These are phyloP conservation scores for Candida loeiensis DNA, from an alignment of 805 yeast species.

Conservation along the genomic window DNA sequence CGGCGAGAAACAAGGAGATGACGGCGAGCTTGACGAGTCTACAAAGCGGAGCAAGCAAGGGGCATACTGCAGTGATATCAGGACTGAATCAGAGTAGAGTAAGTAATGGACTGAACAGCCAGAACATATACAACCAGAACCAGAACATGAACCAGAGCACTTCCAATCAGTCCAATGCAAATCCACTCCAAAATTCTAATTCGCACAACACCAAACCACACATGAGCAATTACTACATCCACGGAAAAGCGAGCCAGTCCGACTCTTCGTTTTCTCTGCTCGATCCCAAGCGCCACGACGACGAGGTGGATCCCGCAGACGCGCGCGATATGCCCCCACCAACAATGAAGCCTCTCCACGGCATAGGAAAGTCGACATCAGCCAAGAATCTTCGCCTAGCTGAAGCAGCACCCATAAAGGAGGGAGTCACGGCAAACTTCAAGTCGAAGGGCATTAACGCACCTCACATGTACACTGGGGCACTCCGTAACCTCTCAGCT, in stretches of 20 bases:
- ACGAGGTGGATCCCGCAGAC: neutral
- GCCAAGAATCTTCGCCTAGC: neutral
- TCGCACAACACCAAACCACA: neutral
- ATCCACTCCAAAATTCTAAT: neutral
- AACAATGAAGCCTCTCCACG: conserved; percentile 2
- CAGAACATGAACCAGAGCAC: no score
- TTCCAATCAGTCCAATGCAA: neutral
- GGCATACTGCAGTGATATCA: neutral
- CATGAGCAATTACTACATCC: conserved; percentile 4
- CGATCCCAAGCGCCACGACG: conserved; percentile 14
- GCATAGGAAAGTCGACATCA: neutral
- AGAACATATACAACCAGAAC: no score
- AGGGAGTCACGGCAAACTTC: neutral
- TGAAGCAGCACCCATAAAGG: neutral
- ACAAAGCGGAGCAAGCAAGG: neutral
- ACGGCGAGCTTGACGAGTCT: neutral
- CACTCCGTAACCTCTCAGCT: conserved; percentile 1
- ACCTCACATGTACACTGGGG: neutral
- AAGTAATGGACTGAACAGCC: neutral
- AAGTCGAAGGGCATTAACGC: neutral
- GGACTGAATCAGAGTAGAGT: no score
- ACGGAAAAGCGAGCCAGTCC: conserved; percentile 4
- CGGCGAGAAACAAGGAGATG: neutral
- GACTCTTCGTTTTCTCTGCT: conserved; percentile 12
- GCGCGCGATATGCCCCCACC: neutral